Conservation (phyloP, 345 rosid species). For the Bruguiera sexangula region DNA sequence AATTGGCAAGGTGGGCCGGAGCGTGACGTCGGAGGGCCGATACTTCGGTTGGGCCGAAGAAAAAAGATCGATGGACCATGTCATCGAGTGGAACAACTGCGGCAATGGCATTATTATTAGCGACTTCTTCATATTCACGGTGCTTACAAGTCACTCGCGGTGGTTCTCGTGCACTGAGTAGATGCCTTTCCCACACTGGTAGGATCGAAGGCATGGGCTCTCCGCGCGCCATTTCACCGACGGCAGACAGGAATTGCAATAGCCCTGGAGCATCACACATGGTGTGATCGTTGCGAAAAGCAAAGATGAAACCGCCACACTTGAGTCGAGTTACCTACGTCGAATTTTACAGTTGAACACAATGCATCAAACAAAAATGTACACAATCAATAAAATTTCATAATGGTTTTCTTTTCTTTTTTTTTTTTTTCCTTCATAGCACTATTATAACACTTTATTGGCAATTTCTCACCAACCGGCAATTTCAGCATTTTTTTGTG, state of each 20-base stretch:
- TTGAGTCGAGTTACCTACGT: conserved; percentile 6
- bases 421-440: neutral
- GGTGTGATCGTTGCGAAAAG: conserved; percentile 9
- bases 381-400: no score
- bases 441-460: no score
- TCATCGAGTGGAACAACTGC: conserved; percentile 1
- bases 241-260: conserved; percentile 16
- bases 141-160: conserved; percentile 6
- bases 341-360: no score
- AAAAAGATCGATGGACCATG: conserved; percentile 2
- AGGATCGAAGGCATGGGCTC: neutral
- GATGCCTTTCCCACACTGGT: conserved; percentile 7
- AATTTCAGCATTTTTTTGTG: no score
- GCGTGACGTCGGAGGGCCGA: neutral
- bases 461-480: no score
- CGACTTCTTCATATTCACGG: conserved; percentile 13
- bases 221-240: conserved; percentile 18
- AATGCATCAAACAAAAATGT: no score
- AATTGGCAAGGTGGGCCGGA: neutral
- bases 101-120: neutral
- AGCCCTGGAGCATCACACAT: conserved; percentile 19
- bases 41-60: conserved; percentile 2
- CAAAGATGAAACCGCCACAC: conserved; percentile 22
- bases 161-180: conserved; percentile 12
- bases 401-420: no score